Conservation (phyloP, 257 asterid genomes). For the Avicennia marina region DNA sequence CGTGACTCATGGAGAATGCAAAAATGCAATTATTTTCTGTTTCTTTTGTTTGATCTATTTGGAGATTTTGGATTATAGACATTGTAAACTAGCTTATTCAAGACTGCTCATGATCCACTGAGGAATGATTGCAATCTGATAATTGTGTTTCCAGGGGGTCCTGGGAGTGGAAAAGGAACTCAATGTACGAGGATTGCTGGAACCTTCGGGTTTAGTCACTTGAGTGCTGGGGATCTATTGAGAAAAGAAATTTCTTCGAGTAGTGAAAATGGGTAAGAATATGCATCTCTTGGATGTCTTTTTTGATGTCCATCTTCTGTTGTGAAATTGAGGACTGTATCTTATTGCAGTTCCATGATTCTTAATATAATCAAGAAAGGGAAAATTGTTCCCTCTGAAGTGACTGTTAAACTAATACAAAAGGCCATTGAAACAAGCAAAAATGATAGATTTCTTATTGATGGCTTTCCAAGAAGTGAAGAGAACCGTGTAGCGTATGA, state of each 20-base stretch:
- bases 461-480: slow-evolving; percentile 96
- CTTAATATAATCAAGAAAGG: slow-evolving; percentile 78
- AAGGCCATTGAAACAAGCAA: slow-evolving; percentile 65
- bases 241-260: slow-evolving; percentile 71
- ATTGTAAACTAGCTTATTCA: no score
- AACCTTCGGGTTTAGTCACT: slow-evolving; percentile 78
- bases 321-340: slow-evolving; percentile 12
- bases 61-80: slow-evolving; percentile 8
- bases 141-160: slow-evolving; percentile 67
- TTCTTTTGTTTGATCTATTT: slow-evolving; percentile 2
- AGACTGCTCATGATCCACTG: slow-evolving; percentile 5
- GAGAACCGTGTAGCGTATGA: slow-evolving; percentile 86
- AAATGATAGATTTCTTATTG: slow-evolving; percentile 66
- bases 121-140: slow-evolving; percentile 20
- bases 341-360: slow-evolving; percentile 71
- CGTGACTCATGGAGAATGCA: not conserved
- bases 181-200: slow-evolving; percentile 76
- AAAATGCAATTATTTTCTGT: not conserved
- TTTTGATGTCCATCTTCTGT: slow-evolving; percentile 13
- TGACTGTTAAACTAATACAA: slow-evolving; percentile 71
- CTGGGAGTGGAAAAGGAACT: slow-evolving; percentile 99
- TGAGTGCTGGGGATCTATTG: slow-evolving; percentile 95
- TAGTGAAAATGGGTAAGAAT: slow-evolving; percentile 62
- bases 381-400: slow-evolving; percentile 85
- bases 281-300: slow-evolving; percentile 14